Evolutionary conservation across 73 alveolate species (phyloP).

Genomic region (Loxodes magnus): DNA sequence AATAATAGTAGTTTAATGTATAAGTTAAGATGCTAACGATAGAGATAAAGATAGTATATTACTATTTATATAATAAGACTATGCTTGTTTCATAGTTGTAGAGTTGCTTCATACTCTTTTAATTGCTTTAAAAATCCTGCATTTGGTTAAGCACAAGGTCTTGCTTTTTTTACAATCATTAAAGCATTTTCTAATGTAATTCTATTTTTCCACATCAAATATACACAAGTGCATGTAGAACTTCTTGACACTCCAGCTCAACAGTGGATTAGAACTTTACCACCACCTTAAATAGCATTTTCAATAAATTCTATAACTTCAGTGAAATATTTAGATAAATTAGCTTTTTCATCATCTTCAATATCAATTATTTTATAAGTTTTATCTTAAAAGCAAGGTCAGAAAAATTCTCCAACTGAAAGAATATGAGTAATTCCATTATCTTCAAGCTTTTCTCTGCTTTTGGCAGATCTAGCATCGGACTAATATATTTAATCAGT

Average conservation of each 20-base stretch:
- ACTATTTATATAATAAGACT: too few species aligned
- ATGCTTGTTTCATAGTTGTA: too few species aligned
- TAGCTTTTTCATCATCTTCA: background rate
- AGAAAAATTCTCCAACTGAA: background rate
- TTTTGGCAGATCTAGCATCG: too few species aligned
- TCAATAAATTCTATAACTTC: background rate
- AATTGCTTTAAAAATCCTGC: constrained; percentile 26
- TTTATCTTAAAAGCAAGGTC: background rate
- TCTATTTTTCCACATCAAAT: constrained; percentile 21
- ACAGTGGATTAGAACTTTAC: constrained; percentile 34
- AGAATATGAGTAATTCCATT: background rate
- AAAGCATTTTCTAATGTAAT: constrained; percentile 24
- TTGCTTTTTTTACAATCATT: background rate
- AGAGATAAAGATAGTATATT: too few species aligned
- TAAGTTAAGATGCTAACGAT: too few species aligned
- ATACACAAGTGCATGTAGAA: constrained; percentile 24
- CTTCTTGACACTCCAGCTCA: constrained; percentile 52
- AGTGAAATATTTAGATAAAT: background rate
- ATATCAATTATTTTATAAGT: background rate
- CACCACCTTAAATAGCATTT: background rate
- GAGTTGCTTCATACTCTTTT: too few species aligned
- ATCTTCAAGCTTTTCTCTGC: too few species aligned
- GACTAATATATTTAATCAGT: too few species aligned
- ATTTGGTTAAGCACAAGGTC: constrained; percentile 25
- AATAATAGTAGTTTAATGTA: too few species aligned